Conservation (phyloP, 257 asterid genomes). For the Nicotiana sylvestris region DNA sequence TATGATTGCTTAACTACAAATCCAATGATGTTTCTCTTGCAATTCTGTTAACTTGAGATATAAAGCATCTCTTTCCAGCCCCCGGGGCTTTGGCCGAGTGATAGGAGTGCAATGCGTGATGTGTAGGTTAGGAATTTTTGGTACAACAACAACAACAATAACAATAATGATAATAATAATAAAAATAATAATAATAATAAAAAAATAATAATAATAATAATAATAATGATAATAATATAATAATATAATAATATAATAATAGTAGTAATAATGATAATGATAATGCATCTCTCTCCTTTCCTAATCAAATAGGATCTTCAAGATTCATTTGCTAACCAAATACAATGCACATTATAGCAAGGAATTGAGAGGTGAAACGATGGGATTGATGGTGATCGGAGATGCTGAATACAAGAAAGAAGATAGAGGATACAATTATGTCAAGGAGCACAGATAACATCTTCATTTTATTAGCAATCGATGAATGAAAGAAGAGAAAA, state of each 20-base stretch:
- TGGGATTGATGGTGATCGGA: background rate
- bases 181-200: no score
- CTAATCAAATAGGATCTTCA: background rate
- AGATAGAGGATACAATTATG: background rate
- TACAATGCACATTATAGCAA: conserved; percentile 5
- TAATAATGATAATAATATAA: no score
- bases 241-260: no score
- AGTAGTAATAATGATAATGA: no score
- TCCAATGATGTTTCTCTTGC: background rate
- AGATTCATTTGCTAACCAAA: background rate
- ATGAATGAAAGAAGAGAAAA: background rate
- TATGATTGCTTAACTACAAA: background rate
- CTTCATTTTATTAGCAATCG: background rate
- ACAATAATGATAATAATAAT: no score
- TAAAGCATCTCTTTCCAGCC: background rate
- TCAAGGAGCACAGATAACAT: background rate
- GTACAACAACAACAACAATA: no score
- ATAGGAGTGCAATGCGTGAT: no score
- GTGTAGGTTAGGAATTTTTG: no score
- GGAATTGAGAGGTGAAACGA: background rate
- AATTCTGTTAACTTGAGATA: background rate
- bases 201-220: no score
- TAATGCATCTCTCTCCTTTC: background rate
- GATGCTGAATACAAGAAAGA: conserved; percentile 8
- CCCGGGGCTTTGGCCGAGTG: no score